phyloP scores from a whole-genome alignment of 1,284 basidiomycete genomes.

The Earliella scabrosa region DNA sequence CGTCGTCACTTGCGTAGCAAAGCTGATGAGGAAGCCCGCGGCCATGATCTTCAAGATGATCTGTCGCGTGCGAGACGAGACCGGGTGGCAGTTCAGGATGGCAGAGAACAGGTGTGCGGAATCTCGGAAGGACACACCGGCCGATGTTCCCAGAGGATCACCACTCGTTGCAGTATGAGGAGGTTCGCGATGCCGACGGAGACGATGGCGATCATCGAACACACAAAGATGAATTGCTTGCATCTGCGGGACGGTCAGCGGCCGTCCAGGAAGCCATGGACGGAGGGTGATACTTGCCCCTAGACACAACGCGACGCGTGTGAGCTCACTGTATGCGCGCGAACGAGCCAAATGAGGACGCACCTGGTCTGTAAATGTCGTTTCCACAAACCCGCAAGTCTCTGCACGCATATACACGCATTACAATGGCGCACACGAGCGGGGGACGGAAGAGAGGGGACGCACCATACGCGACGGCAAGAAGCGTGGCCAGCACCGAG shows the following conservation, averaged over 20 bases:
- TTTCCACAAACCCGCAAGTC: constrained; percentile 32
- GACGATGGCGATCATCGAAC: constrained; percentile 30
- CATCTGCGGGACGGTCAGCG: constrained; percentile 23
- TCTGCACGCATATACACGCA: constrained; percentile 16
- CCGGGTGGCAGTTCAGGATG: background rate
- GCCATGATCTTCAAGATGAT: constrained; percentile 31
- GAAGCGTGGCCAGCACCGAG: constrained; percentile 42
- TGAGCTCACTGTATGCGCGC: background rate
- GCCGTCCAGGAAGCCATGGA: background rate
- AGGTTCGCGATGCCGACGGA: constrained; percentile 35
- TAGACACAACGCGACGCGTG: background rate
- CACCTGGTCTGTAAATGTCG: constrained; percentile 27
- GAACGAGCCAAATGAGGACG: constrained; percentile 1
- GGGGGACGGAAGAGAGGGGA: too few species aligned
- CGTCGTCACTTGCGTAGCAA: constrained; percentile 28
- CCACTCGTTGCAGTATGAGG: constrained; percentile 34
- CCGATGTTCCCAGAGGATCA: constrained; percentile 36
- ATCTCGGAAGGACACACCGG: constrained; percentile 28
- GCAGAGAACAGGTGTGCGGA: too few species aligned
- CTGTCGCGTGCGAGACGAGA: too few species aligned
- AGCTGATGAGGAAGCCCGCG: constrained; percentile 29
- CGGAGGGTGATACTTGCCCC: constrained; percentile 7
- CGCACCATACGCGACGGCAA: constrained; percentile 45
- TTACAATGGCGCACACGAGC: too few species aligned
- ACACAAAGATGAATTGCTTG: constrained; percentile 30